Conservation (phyloP, 2,329 filamentous ascomycete genomes). For the Colletotrichum camelliae region DNA sequence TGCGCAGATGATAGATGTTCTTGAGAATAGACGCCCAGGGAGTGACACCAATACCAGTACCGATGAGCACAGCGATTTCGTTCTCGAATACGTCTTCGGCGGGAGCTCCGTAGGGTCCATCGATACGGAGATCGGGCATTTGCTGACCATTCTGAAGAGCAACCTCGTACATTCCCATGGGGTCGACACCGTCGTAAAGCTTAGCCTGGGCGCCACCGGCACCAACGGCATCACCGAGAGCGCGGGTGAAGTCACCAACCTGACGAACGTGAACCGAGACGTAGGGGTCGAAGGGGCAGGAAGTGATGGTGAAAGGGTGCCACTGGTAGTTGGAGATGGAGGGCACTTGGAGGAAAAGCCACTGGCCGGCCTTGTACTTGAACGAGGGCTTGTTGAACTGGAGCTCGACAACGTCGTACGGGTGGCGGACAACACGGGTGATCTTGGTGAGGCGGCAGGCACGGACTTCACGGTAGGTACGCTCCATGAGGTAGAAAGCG, state of each 20-base stretch:
- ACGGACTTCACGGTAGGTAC: constrained; percentile 89
- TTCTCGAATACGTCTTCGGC: constrained; percentile 97
- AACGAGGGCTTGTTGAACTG: constrained; percentile 97
- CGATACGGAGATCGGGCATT: constrained; percentile 89
- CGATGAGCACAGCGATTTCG: constrained; percentile 85
- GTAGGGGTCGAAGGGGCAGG: constrained; percentile 94
- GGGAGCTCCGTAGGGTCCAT: constrained; percentile 94
- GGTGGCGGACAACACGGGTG: constrained; percentile 91
- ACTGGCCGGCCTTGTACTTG: constrained; percentile 98
- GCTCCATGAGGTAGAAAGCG: constrained; percentile 84
- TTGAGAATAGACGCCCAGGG: constrained; percentile 90
- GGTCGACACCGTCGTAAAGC: constrained; percentile 89
- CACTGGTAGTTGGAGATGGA: constrained; percentile 89
- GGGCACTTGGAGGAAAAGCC: constrained; percentile 95
- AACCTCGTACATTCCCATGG: constrained; percentile 97
- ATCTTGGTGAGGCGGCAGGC: constrained; percentile 86
- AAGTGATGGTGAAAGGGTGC: constrained; percentile 99
- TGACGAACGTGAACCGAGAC: constrained; percentile 94
- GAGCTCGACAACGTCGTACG: constrained; percentile 96
- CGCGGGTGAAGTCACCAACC: constrained; percentile 93
- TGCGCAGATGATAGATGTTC: constrained; percentile 97
- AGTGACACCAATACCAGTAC: constrained; percentile 86
- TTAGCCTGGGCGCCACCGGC: constrained; percentile 87
- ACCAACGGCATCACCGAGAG: constrained; percentile 95
- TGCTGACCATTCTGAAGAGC: constrained; percentile 90